Evolutionary conservation across 345 rosid species (phyloP).

Genomic region (Boechera retrofracta): DNA sequence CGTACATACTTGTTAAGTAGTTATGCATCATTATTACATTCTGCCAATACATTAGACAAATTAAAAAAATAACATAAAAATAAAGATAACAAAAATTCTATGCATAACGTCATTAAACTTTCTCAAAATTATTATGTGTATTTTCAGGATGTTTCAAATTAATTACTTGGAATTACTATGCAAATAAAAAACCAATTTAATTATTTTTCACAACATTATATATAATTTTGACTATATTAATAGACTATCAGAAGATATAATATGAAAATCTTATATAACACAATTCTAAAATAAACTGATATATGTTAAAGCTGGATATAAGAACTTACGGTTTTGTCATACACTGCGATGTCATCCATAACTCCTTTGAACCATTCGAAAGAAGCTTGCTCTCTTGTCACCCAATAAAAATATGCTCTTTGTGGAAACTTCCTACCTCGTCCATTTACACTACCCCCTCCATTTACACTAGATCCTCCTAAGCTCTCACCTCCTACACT

Average conservation of each 20-base stretch:
- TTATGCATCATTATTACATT: slow-evolving; percentile 96
- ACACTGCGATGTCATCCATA: slow-evolving; percentile 94
- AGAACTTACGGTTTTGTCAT: slow-evolving; percentile 60
- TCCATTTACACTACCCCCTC: slow-evolving; percentile 36
- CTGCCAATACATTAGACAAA: slow-evolving; percentile 45
- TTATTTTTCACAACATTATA: background rate
- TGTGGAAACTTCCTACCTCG: slow-evolving; percentile 57
- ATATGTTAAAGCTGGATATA: background rate
- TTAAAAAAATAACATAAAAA: background rate
- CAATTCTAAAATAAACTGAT: background rate
- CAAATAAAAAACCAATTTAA: too few relatives aligned
- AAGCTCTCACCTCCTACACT: slow-evolving; percentile 31
- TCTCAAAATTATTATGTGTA: background rate
- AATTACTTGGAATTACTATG: background rate
- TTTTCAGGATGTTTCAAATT: background rate
- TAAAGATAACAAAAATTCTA: background rate
- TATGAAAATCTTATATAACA: background rate
- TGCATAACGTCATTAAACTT: background rate
- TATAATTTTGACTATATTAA: background rate
- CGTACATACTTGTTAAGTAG: slow-evolving; percentile 93
- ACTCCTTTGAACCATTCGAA: slow-evolving; percentile 99
- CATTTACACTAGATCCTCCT: slow-evolving; percentile 30
- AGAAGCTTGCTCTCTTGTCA: slow-evolving; percentile 91
- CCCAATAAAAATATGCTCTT: slow-evolving; percentile 98
- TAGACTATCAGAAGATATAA: background rate